Base-by-base conservation (phyloP, 305 asterid species). In the Fraxinus sp. region DNA sequence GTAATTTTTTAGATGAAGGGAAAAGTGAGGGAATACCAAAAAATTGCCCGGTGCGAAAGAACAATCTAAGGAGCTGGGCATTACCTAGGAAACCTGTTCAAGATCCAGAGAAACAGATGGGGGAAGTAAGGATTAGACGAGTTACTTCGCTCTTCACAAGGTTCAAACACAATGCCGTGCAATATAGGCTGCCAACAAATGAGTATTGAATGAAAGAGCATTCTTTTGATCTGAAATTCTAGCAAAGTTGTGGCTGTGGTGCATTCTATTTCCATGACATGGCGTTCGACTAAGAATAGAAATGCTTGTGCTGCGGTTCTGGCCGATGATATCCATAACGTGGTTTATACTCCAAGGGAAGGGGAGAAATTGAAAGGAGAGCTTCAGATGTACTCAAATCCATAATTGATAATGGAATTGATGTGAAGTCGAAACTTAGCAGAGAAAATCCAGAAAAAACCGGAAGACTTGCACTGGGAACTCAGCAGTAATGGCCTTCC, bases 191-290 rank as follows among this genome's bases (percentile, higher is more conserved):
- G 62, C 16, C 62, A 16, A 16, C 62, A 16, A 52, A 52, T 52
- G 62, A 52, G 62, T 4, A n/a, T 52, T 52, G 22, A 52, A 52
- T 52, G 18, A 52, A 52, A 52, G 62, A 14, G 62, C 62, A 16
- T 52, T 52, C 62, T 52, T 52, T 52, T 52, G 62, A 13, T 49
- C 59, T 49, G 59, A 49, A 49, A 49, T 49, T 49, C 59, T 49
- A 93, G 98, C 89, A 91, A 93, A 18, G 97, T 92, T 18, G 96
- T 95, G 24, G 94, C 84, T 24, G 94, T 88, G 73, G 88, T 97
- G 3, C 93, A 93, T 85, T 93, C 98, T 18, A 95, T 93, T 75
- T 94, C 97, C 13, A 93, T 92, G 90, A 97, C 83, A 90, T 93
- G 95, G 11, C 0, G 68, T 57, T 57, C 28, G 68, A 18, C 68